A percentile compares a stretch with the other conserved stretches of the same genome.
These are phyloP conservation scores for Fonsecaea monophora DNA, from an alignment of 2,329 filamentous ascomycete genomes.

Conservation along the genomic window DNA sequence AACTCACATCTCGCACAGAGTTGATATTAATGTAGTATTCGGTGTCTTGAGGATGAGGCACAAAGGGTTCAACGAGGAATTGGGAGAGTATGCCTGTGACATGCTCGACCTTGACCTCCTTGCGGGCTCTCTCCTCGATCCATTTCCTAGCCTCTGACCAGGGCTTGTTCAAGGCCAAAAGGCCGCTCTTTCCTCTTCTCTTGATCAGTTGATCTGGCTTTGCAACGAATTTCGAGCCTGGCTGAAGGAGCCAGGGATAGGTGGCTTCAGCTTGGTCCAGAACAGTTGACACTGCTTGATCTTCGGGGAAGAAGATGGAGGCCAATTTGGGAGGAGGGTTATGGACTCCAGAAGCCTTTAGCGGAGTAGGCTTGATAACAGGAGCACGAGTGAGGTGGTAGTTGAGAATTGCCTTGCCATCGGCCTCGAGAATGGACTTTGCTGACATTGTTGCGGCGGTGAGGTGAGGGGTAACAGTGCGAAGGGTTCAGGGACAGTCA, in stretches of 20 bases:
- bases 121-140: conserved; percentile 90
- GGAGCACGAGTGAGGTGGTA: conserved; percentile 98
- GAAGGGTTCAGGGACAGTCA: conserved; percentile 17
- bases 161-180: conserved; percentile 94
- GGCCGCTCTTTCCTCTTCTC: conserved; percentile 97
- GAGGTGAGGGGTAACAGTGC: conserved; percentile 37
- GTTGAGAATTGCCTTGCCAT: conserved; percentile 99
- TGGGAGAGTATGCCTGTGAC: conserved; percentile 86
- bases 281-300: conserved; percentile 79
- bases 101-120: conserved; percentile 91
- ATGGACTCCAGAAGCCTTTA: conserved; percentile 82
- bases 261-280: conserved; percentile 95
- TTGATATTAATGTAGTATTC: conserved; percentile 99
- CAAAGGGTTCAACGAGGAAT: conserved; percentile 98
- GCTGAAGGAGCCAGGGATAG: conserved; percentile 90
- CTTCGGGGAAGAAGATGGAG: conserved; percentile 90
- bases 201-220: conserved; percentile 99
- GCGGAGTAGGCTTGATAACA: conserved; percentile 96
- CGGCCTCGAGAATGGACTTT: conserved; percentile 97
- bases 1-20: conserved; percentile 96
- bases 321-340: conserved; percentile 91
- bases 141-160: conserved; percentile 94
- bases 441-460: conserved; percentile 73
- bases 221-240: conserved; percentile 90
- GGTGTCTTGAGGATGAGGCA: conserved; percentile 91